Conservation (phyloP, 371 early-diverging fungal species). For the Dichotomocladium elegans region DNA sequence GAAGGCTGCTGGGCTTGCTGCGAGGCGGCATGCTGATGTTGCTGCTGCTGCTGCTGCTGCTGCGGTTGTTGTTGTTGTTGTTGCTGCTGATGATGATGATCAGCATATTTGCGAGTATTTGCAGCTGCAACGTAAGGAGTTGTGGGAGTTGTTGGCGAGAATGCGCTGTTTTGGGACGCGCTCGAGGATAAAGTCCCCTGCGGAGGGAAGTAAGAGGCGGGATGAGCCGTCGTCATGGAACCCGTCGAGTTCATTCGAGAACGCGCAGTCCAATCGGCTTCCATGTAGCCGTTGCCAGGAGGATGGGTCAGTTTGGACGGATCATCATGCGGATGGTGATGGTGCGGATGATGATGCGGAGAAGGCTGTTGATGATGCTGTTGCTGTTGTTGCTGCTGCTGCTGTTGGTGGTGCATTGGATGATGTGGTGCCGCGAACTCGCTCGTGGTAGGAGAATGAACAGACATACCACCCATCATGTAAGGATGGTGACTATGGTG, state of each 20-base stretch:
- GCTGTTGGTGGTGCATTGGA: neutral
- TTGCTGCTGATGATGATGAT: neutral
- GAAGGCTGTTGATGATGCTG: too few species aligned
- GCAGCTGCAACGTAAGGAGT: constrained; percentile 12
- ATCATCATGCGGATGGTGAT: neutral
- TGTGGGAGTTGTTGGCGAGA: constrained; percentile 18
- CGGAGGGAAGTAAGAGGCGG: constrained; percentile 6
- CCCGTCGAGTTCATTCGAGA: constrained; percentile 12
- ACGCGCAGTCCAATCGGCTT: constrained; percentile 3
- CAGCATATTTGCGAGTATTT: constrained; percentile 5
- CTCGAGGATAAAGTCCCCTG: constrained; percentile 11
- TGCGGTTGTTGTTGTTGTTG: too few species aligned
- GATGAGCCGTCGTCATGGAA: neutral
- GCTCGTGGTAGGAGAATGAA: constrained; percentile 1
- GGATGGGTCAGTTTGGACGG: too few species aligned
- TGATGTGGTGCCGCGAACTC: neutral
- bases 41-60: too few species aligned
- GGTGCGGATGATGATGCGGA: neutral
- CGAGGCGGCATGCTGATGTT: too few species aligned
- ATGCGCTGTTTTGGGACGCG: constrained; percentile 15
- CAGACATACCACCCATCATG: neutral
- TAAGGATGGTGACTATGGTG: neutral
- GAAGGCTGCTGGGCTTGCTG: too few species aligned
- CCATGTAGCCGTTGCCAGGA: neutral
- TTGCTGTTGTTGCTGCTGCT: neutral